phyloP scores from a whole-genome alignment of 1,139 yeast species.

The Zygoascus meyerae region DNA sequence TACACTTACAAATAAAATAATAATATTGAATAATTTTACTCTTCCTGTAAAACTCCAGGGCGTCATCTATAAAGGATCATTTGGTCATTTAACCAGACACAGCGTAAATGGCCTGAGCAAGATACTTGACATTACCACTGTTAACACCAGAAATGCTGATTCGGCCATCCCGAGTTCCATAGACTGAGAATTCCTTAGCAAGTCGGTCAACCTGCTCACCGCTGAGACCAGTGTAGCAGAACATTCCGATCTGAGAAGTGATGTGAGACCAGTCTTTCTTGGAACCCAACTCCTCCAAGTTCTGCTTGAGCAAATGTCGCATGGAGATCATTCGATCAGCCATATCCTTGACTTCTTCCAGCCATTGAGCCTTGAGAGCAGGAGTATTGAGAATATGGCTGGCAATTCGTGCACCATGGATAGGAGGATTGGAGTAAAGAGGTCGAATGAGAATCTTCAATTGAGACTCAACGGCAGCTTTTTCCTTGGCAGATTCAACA shows the following conservation, averaged over 20 bases:
- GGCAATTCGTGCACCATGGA: constrained; percentile 92
- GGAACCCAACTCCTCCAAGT: constrained; percentile 60
- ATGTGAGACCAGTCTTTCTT: constrained; percentile 95
- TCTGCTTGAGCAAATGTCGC: constrained; percentile 62
- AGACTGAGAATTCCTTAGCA: constrained; percentile 73
- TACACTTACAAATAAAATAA: background rate
- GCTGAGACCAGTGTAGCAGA: constrained; percentile 83
- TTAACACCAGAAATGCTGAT: constrained; percentile 93
- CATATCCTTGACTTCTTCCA: constrained; percentile 79
- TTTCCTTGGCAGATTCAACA: constrained; percentile 34
- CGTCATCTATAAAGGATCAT: no score
- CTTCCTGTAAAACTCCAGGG: background rate
- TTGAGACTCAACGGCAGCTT: constrained; percentile 57
- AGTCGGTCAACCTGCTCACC: constrained; percentile 75
- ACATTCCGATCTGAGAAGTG: constrained; percentile 91
- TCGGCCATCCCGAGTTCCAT: constrained; percentile 67
- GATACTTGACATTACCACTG: constrained; percentile 67
- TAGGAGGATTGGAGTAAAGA: constrained; percentile 90
- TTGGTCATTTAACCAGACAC: constrained; percentile 16
- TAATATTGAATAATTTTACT: background rate
- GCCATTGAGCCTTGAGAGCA: constrained; percentile 72
- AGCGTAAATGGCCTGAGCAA: constrained; percentile 70
- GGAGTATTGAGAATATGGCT: constrained; percentile 65
- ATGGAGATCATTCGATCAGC: constrained; percentile 73
- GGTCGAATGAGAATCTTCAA: constrained; percentile 73